A percentile compares a stretch with the other conserved stretches of the same genome.
phyloP scores from a whole-genome alignment of 306 rosid genomes.

The Hippophae rhamnoides region DNA sequence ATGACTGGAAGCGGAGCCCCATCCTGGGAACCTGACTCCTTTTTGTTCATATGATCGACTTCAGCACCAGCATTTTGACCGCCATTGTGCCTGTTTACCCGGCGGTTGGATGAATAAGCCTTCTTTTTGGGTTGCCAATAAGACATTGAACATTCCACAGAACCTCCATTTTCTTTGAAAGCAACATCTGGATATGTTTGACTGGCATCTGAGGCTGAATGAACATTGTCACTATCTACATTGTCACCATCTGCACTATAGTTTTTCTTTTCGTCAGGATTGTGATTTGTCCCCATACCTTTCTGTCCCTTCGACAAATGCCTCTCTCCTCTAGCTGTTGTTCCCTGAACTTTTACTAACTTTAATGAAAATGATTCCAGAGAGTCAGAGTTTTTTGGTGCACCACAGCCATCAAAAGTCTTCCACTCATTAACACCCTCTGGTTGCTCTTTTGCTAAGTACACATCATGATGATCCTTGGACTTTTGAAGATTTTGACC shows the following conservation, averaged over 20 bases:
- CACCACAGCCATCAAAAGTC: slow-evolving; percentile 40
- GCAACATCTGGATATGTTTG: slow-evolving; percentile 34
- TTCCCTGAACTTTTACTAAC: slow-evolving; percentile 42
- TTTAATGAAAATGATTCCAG: slow-evolving; percentile 30
- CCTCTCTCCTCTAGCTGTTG: slow-evolving; percentile 41
- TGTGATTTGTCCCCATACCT: slow-evolving; percentile 38
- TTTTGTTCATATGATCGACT: slow-evolving; percentile 23
- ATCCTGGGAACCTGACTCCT: slow-evolving; percentile 26
- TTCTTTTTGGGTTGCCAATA: slow-evolving; percentile 89
- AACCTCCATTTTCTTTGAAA: slow-evolving; percentile 50
- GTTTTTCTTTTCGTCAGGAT: slow-evolving; percentile 38
- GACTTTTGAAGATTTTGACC: slow-evolving; percentile 29
- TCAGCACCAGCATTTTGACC: slow-evolving; percentile 36
- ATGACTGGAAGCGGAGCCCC: slow-evolving; percentile 21
- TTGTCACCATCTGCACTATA: slow-evolving; percentile 24
- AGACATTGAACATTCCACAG: slow-evolving; percentile 42
- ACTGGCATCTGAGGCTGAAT: slow-evolving; percentile 32
- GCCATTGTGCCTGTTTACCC: slow-evolving; percentile 27
- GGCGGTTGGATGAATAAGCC: slow-evolving; percentile 31
- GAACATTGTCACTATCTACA: slow-evolving; percentile 33
- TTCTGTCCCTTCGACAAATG: slow-evolving; percentile 50
- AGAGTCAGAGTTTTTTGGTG: slow-evolving; percentile 26
- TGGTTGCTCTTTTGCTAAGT: slow-evolving; percentile 35
- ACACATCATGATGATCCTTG: slow-evolving; percentile 28
- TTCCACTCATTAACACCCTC: slow-evolving; percentile 35